These are phyloP conservation scores for Gossypium stocksii DNA, from an alignment of 345 rosid genomes.

Conservation along the genomic window DNA sequence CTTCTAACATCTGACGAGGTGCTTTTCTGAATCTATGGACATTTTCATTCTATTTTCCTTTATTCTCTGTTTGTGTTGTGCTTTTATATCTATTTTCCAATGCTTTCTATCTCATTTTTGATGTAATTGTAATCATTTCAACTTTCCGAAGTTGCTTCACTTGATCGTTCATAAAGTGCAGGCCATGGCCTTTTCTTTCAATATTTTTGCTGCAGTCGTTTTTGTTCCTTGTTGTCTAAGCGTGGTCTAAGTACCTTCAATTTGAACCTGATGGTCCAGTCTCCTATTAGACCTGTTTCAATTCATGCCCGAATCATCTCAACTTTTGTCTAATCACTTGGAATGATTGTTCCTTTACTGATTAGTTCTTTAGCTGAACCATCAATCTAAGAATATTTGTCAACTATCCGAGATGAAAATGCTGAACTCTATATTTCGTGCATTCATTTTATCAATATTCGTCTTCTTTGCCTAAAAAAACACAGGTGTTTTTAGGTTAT, in stretches of 20 bases:
- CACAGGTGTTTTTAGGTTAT: background rate
- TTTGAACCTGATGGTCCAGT: background rate
- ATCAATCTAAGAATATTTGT: background rate
- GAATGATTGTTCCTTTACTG: background rate
- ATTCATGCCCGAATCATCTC: background rate
- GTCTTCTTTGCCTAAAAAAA: background rate
- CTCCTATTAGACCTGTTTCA: background rate
- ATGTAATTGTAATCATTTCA: background rate
- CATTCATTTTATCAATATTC: background rate
- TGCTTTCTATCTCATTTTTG: background rate
- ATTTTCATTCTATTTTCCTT: background rate
- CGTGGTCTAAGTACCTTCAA: background rate
- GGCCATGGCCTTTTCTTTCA: background rate
- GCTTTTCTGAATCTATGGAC: background rate
- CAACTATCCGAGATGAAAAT: background rate
- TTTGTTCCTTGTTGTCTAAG: background rate
- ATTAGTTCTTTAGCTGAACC: background rate
- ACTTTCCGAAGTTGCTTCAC: background rate
- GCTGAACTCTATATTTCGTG: background rate
- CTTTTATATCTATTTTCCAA: background rate
- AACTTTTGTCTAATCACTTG: background rate
- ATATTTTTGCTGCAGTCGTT: background rate
- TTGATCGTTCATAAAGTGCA: background rate
- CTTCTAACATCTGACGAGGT: conserved; percentile 70
- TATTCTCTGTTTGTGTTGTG: background rate